These are phyloP conservation scores for Leptomonas seymouri DNA, from an alignment of 208 protist genomes.

Conservation along the genomic window DNA sequence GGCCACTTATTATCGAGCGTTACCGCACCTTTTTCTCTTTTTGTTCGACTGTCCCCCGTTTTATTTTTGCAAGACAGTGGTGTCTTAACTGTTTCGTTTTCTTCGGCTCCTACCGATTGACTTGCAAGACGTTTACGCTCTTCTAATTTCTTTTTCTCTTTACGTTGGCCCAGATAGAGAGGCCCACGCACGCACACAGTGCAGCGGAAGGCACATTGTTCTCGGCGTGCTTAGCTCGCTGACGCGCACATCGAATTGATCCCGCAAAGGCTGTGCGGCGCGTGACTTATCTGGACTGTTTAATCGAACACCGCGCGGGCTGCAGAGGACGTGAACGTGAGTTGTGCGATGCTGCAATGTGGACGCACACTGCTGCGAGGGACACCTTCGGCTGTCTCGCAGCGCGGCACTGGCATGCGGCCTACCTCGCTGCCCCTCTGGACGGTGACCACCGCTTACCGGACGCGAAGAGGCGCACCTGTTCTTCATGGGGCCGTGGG, in stretches of 20 bases:
- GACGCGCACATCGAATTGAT: too few relatives aligned
- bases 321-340: too few relatives aligned
- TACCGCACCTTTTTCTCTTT: too few relatives aligned
- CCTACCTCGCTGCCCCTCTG: neutral
- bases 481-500: neutral
- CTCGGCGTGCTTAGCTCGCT: too few relatives aligned
- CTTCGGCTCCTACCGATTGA: neutral
- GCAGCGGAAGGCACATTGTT: too few relatives aligned
- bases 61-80: too few relatives aligned
- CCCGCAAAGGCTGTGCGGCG: too few relatives aligned
- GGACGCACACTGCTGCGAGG: conserved; percentile 3
- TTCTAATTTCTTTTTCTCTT: neutral
- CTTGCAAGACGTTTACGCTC: neutral
- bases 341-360: conserved; percentile 7
- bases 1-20: neutral
- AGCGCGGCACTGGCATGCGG: neutral
- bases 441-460: neutral
- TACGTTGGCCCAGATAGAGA: too few relatives aligned
- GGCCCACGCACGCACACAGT: too few relatives aligned
- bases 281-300: too few relatives aligned
- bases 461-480: neutral
- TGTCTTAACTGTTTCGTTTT: neutral
- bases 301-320: too few relatives aligned
- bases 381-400: neutral
- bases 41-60: too few relatives aligned